A percentile compares a stretch with the other conserved stretches of the same genome.
phyloP scores from a whole-genome alignment of 1,284 basidiomycete species.

The Tetrapyrgos nigripes region DNA sequence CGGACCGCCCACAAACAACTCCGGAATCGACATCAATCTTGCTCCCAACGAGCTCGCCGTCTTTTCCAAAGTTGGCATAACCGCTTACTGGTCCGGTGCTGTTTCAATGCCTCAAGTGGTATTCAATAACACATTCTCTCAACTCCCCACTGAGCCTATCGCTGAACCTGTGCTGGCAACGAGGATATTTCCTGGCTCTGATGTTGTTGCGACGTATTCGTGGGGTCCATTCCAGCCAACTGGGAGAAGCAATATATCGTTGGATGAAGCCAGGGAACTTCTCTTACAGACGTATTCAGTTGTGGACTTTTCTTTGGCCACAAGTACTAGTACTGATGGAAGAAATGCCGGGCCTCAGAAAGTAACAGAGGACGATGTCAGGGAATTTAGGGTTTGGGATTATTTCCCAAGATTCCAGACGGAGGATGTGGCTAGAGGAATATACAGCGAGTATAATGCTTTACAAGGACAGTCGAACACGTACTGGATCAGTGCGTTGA shows the following conservation, averaged over 20 bases:
- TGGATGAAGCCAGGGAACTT: neutral
- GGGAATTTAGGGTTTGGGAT: slow-evolving; percentile 7
- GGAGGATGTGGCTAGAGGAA: neutral
- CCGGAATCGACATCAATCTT: neutral
- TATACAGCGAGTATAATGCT: slow-evolving; percentile 11
- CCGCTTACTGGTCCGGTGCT: slow-evolving; percentile 12
- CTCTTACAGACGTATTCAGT: neutral
- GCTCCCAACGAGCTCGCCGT: neutral
- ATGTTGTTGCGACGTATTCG: slow-evolving; percentile 9
- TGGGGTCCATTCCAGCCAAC: slow-evolving; percentile 4
- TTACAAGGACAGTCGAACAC: slow-evolving; percentile 14
- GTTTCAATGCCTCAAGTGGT: slow-evolving; percentile 4
- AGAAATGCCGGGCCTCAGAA: neutral
- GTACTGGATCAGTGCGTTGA: slow-evolving; percentile 13
- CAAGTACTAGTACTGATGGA: neutral
- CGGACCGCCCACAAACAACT: neutral
- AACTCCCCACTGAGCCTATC: slow-evolving; percentile 3
- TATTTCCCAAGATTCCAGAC: slow-evolving; percentile 13
- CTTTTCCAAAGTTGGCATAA: slow-evolving; percentile 13
- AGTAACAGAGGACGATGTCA: slow-evolving; percentile 6
- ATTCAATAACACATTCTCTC: slow-evolving; percentile 3
- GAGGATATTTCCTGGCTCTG: slow-evolving; percentile 9
- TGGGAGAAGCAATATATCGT: neutral
- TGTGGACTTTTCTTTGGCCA: neutral
- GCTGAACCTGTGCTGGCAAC: slow-evolving; percentile 4